Base-by-base conservation (phyloP, 2,329 filamentous ascomycete genomes). In the Aspergillus glaucus region DNA sequence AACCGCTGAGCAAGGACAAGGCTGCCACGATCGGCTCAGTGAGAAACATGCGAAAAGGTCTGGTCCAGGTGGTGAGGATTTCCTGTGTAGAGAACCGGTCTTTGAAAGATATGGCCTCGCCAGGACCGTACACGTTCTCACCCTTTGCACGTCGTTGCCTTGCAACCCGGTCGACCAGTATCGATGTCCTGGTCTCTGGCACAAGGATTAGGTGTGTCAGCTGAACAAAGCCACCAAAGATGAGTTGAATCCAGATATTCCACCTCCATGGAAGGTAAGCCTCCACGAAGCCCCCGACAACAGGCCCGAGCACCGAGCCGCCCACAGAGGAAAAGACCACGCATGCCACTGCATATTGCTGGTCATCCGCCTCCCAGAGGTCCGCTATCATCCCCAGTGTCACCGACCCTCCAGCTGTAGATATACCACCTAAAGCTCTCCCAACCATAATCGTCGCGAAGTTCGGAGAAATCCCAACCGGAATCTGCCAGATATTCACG, bases 201-300 rank as follows among this genome's bases (percentile, higher is more conserved):
- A 91, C 86, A 8, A 79, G 75, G 51, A 84, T 62, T 47, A 84
- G 71, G 62, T 88, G 85, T 3, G 86, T 58, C 2, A 78, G 8
- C 62, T 88, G 85, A 4, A 87, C 79, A 19, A 79, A 74, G 12
- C 68, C 82, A 6, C 86, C 86, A 44, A 90, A 80, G 52, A 89
- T 87, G 53, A 90, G 78, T 66, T 89, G 85, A 50, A 90, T 84
- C 86, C 87, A 91, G 64, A 89, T 88, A 45, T 77, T 80, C 84
- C 84, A 88, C 55, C 77, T 76, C 86, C 86, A 90, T 28, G 68
- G 59, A 0, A 85, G 73, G 51, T 80, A 80, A 32, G 79, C 64
- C 63, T 88, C 79, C n/a, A 82, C 78, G 59, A 88, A 88, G 2
- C 85, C 86, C 50, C 86, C 86, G 14, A 87, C 76, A 45, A 88